Base-by-base conservation (phyloP, 495 filamentous ascomycete species). In the Penicillium ucsense region DNA sequence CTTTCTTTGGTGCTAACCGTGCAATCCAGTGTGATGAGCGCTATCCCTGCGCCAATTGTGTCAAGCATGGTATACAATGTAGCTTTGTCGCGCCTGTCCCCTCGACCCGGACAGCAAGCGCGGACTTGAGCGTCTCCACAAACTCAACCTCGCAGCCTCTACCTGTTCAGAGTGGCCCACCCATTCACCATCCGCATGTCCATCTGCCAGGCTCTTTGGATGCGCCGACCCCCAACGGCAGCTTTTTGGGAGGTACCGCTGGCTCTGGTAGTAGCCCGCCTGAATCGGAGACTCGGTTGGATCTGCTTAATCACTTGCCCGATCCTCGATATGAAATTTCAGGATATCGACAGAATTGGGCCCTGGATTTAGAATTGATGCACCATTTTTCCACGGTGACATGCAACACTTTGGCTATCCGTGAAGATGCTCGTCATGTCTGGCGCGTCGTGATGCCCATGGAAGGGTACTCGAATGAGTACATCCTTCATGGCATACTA, bases 401-500 rank as follows among this genome's bases (percentile, higher is more conserved):
- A 10, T 65, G 55, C 51, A 56, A 52, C 28, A 52, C 53, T 2
- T 31, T 68, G 7, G 45, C 56, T 5, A 5, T 45, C 5, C 55
- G 60, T 12, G 56, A 55, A 37, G 56, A 62, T 41, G 49, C 43
- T 27, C 53, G 56, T 6, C 44, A 59, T 34, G 54, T 72, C 20
- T 73, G 69, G 62, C 59, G 56, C 7, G 44, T 52, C 5, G 49
- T 61, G 27, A 50, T 67, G 0, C 66, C 66, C 2, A 59, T 61
- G 6, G 59, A 68, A 33, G 68, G 61, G 4, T 65, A 70, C 40
- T 33, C 54, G 1, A 64, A 70, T 39, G 52, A 54, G 11, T 72
- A 66, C 43, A 43, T 72, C 12, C 66, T 71, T 64, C 64, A 70
- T 33, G 68, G 68, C 32, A 49, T 72, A 12, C 51, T 72, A 11